Evolutionary conservation across 208 protist species (phyloP).

Genomic region (Trypanosoma melophagium): DNA sequence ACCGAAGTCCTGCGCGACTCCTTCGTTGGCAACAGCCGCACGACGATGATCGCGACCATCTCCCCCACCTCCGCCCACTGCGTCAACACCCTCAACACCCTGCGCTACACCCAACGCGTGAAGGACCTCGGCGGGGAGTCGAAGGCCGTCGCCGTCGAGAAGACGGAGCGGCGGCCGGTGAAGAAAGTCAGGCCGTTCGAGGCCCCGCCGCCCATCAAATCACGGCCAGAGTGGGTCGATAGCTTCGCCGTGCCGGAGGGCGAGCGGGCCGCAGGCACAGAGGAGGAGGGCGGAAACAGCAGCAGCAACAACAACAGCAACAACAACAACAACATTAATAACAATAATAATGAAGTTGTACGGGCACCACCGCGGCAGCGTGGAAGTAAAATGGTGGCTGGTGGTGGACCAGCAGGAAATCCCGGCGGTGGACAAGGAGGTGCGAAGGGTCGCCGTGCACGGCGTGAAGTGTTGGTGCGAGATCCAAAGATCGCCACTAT

Average conservation of each 20-base stretch:
- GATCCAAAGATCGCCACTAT: conserved; percentile 90
- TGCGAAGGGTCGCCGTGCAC: conserved; percentile 27
- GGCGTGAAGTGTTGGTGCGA: conserved; percentile 44
- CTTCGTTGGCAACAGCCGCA: conserved; percentile 96
- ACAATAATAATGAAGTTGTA: not conserved
- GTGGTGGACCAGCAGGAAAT: not conserved
- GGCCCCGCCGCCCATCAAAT: conserved; percentile 36
- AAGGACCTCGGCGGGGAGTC: conserved; percentile 85
- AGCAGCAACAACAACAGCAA: not conserved
- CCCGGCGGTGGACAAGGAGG: conserved; percentile 6
- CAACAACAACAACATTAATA: not conserved
- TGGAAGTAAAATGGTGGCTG: conserved; percentile 7
- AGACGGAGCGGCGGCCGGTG: conserved; percentile 18
- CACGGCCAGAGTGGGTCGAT: conserved; percentile 73
- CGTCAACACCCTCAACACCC: conserved; percentile 98
- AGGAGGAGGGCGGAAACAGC: conserved; percentile 31
- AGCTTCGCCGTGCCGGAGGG: conserved; percentile 52
- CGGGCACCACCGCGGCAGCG: conserved; percentile 18
- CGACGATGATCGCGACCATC: conserved; percentile 97
- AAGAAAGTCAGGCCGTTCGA: conserved; percentile 47
- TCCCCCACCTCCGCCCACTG: conserved; percentile 84
- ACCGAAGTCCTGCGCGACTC: conserved; percentile 96
- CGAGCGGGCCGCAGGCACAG: not conserved
- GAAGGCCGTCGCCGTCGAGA: conserved; percentile 19
- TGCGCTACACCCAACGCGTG: conserved; percentile 97